Conservation (phyloP, 371 early-diverging fungal species). For the Fennellomyces sp. region DNA sequence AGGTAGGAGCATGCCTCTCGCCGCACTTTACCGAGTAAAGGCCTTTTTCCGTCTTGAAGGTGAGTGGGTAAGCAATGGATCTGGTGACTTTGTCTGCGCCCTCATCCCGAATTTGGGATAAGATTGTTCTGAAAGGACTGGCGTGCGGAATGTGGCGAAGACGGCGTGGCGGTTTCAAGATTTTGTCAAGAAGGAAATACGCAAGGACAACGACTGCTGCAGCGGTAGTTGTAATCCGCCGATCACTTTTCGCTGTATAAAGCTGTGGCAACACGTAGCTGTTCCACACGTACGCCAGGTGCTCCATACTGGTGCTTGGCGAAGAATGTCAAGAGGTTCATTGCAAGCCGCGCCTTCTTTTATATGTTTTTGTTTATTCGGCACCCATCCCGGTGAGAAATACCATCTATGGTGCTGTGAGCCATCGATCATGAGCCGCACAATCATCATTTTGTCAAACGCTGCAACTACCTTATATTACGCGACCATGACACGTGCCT, state of each 20-base stretch:
- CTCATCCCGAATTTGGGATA: background rate
- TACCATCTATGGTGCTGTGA: no score
- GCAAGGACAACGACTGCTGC: background rate
- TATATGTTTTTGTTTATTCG: no score
- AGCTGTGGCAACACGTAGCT: background rate
- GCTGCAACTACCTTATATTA: no score
- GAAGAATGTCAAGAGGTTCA: no score
- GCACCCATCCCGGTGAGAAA: no score
- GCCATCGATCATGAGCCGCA: no score
- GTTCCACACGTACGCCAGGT: background rate
- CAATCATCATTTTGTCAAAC: no score
- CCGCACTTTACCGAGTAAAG: background rate
- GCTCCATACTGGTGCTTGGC: no score
- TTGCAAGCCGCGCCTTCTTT: no score
- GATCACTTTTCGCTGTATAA: background rate
- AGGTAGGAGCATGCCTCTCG: no score
- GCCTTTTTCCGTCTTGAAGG: background rate
- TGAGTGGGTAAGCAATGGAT: background rate
- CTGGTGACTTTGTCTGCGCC: background rate
- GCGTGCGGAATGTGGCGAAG: conserved; percentile 8
- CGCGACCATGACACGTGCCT: no score
- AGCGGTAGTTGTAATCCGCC: background rate
- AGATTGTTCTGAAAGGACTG: background rate
- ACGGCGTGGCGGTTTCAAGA: background rate
- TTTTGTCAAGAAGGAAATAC: background rate